A percentile compares a stretch with the other conserved stretches of the same genome.
These are phyloP conservation scores for Linanthus parryae DNA, from an alignment of 148 eudicot species.

Conservation along the genomic window DNA sequence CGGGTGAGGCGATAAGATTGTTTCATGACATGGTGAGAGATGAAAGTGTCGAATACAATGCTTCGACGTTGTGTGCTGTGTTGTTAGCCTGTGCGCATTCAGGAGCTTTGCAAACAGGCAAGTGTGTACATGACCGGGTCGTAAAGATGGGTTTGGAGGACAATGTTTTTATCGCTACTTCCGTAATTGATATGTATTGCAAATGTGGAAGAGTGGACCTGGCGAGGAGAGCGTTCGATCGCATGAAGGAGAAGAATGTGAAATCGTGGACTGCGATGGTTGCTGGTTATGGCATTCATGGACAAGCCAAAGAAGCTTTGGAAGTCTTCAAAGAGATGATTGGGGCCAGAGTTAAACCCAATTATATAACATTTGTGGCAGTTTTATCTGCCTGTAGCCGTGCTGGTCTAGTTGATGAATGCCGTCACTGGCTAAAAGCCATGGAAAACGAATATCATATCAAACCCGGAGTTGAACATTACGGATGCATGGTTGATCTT, in stretches of 20 bases:
- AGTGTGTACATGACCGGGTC: conserved; percentile 60
- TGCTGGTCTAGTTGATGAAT: conserved; percentile 67
- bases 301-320: conserved; percentile 50
- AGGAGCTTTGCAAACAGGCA: conserved; percentile 52
- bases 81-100: conserved; percentile 66
- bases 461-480: conserved; percentile 57
- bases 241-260: conserved; percentile 52
- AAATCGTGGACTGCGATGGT: conserved; percentile 66
- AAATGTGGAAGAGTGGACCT: conserved; percentile 54
- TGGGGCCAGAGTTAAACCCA: conserved; percentile 41
- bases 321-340: conserved; percentile 55
- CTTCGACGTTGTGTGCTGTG: conserved; percentile 51
- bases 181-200: conserved; percentile 66
- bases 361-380: conserved; percentile 53
- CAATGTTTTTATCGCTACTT: conserved; percentile 56
- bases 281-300: conserved; percentile 70
- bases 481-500: conserved; percentile 73
- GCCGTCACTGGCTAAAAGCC: conserved; percentile 41
- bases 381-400: conserved; percentile 73
- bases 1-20: conserved; percentile 42
- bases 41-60: conserved; percentile 31
- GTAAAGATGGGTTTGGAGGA: conserved; percentile 53
- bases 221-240: conserved; percentile 58
- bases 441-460: conserved; percentile 43
- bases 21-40: conserved; percentile 43